A percentile compares a stretch with the other conserved stretches of the same genome.
phyloP scores from a whole-genome alignment of 345 rosid genomes.

The Eucalyptus viminalis region DNA sequence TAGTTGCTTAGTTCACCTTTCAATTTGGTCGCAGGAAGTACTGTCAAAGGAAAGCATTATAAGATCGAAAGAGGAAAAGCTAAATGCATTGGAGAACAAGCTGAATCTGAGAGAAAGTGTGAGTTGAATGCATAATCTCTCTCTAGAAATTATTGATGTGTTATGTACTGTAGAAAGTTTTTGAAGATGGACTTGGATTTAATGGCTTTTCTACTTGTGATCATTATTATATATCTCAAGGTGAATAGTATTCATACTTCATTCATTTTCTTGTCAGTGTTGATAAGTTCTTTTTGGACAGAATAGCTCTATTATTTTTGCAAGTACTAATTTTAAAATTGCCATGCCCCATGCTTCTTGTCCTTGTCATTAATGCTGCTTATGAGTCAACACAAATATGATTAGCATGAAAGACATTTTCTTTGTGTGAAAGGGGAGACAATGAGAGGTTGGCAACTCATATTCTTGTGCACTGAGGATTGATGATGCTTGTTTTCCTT shows the following conservation, averaged over 20 bases:
- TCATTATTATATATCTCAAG: not conserved
- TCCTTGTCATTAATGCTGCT: not conserved
- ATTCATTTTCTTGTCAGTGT: not conserved
- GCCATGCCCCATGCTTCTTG: not conserved
- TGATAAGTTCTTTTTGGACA: not conserved
- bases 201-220: not conserved
- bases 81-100: conserved; percentile 51
- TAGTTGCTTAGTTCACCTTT: not conserved
- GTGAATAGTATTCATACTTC: not conserved
- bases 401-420: not conserved
- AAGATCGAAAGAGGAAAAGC: conserved; percentile 43
- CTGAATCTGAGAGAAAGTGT: conserved; percentile 65
- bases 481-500: not conserved
- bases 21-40: conserved; percentile 27
- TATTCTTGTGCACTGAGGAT: not conserved
- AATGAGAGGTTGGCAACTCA: not conserved
- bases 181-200: not conserved
- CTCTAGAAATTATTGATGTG: not conserved
- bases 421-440: not conserved
- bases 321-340: not conserved
- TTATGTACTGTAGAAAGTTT: not conserved
- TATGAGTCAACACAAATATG: not conserved
- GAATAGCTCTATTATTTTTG: not conserved
- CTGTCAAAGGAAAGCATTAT: conserved; percentile 21
- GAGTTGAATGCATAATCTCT: conserved; percentile 11